These are phyloP conservation scores for Mycena rebaudengoi DNA, from an alignment of 768 basidiomycete genomes.

Conservation along the genomic window DNA sequence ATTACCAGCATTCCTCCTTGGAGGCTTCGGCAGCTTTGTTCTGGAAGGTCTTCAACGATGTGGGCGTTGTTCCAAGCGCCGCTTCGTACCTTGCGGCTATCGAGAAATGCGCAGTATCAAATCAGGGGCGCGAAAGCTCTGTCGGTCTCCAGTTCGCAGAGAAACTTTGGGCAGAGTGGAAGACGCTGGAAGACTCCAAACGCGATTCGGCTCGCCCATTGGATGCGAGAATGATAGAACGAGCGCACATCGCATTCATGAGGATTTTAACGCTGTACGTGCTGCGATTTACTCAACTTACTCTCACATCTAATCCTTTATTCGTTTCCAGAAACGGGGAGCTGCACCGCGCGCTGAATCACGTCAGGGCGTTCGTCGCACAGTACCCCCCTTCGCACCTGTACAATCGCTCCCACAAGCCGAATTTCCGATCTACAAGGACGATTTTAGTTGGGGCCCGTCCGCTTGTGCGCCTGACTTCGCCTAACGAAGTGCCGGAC, in stretches of 20 bases:
- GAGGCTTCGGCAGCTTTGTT: conserved; percentile 59
- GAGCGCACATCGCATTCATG: conserved; percentile 74
- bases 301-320: conserved; percentile 8
- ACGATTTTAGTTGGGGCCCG: conserved; percentile 61
- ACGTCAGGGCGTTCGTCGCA: conserved; percentile 67
- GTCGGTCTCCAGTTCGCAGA: conserved; percentile 61
- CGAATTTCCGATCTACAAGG: conserved; percentile 63
- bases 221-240: conserved; percentile 67
- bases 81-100: conserved; percentile 71
- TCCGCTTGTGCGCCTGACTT: conserved; percentile 77
- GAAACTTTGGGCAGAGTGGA: conserved; percentile 76
- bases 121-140: conserved; percentile 54
- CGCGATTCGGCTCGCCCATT: conserved; percentile 38
- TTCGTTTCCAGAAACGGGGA: conserved; percentile 52
- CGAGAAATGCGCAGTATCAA: conserved; percentile 63
- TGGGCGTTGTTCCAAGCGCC: conserved; percentile 55
- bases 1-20: conserved; percentile 64
- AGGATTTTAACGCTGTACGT: conserved; percentile 69
- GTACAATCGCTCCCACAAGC: conserved; percentile 50
- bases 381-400: conserved; percentile 70
- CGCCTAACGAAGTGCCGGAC: conserved; percentile 68
- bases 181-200: conserved; percentile 50
- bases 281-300: conserved; percentile 2
- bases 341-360: conserved; percentile 59
- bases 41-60: conserved; percentile 54